Base-by-base conservation (phyloP, 106 monocot species). In the Alisma plantagoaquatica region DNA sequence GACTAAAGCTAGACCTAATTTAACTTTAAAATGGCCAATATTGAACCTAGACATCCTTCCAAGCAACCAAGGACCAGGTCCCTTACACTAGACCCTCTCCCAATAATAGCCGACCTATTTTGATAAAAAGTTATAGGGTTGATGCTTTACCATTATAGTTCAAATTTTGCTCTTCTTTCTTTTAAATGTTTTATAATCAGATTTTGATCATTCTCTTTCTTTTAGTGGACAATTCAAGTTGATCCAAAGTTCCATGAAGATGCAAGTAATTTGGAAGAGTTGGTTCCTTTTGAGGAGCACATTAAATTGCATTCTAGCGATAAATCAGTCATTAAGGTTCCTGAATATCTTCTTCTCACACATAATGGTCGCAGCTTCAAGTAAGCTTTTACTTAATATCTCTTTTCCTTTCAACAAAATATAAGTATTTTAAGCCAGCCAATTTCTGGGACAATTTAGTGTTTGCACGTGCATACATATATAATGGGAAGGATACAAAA, bases 341-440 rank as follows among this genome's bases (percentile, higher is more conserved):
- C 96, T 60, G 84, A 89, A 31, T 96, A 66, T 70, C 73, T 96
- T 20, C 51, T 96, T 31, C 66, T 96, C 30, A 96, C 77, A 52
- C 33, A 96, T 41, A 96, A 96, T 72, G 96, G 96, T 4, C 84
- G 96, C 51, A 84, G 56, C 60, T 96, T 96, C 73, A 96, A 73
- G 96, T 96, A 55, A 61, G 70, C 71, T 38, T 46, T 32, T 48
- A 51, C 59, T 58, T 43, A 31, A 33, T 7, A 3, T 33, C 21
- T 27, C 10, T 53, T 56, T 21, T 31, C 10, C 21, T 35, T 31
- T 28, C 7, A 54, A 3, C 0, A 38, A 38, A 38, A 38, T 38
- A 7, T 38, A 7, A 38, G 6, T 38, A 6, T 14, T 38, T 38
- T 14, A 38, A n/a, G n/a, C n/a, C n/a, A n/a, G n/a, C n/a, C n/a